phyloP scores from a whole-genome alignment of 2,329 filamentous ascomycete genomes.

The Hymenoscyphus linearis region DNA sequence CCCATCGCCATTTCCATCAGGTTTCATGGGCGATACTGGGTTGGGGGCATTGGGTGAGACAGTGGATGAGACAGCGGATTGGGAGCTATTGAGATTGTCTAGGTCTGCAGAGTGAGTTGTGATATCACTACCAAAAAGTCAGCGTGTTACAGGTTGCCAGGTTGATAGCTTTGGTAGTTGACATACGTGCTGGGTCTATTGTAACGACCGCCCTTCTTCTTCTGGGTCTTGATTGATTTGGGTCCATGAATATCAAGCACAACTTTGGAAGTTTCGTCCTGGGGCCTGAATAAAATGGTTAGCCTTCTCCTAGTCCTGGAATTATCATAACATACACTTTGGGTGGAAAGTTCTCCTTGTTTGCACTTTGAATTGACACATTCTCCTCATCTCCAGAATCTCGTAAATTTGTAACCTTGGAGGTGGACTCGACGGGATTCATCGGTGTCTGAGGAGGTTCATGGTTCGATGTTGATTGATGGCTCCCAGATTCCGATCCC shows the following conservation, averaged over 20 bases:
- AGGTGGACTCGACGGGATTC: not conserved
- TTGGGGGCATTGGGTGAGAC: not conserved
- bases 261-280: not conserved
- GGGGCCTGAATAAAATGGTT: not conserved
- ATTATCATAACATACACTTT: not conserved
- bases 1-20: not conserved
- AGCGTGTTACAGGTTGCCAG: not conserved
- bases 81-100: not conserved
- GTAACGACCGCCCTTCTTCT: not conserved
- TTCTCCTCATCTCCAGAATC: not conserved
- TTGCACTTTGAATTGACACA: not conserved
- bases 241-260: not conserved
- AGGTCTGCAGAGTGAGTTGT: not conserved
- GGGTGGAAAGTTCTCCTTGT: slow-evolving; percentile 6
- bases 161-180: not conserved
- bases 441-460: not conserved
- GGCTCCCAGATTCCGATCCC: not conserved
- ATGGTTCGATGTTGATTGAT: not conserved
- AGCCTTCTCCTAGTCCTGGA: not conserved
- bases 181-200: slow-evolving; percentile 6
- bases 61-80: not conserved
- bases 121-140: not conserved
- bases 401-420: not conserved
- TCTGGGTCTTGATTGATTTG: not conserved
- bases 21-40: not conserved